These are phyloP conservation scores for Phytophthora pisi DNA, from an alignment of 352 stramenopile genomes.

Conservation along the genomic window DNA sequence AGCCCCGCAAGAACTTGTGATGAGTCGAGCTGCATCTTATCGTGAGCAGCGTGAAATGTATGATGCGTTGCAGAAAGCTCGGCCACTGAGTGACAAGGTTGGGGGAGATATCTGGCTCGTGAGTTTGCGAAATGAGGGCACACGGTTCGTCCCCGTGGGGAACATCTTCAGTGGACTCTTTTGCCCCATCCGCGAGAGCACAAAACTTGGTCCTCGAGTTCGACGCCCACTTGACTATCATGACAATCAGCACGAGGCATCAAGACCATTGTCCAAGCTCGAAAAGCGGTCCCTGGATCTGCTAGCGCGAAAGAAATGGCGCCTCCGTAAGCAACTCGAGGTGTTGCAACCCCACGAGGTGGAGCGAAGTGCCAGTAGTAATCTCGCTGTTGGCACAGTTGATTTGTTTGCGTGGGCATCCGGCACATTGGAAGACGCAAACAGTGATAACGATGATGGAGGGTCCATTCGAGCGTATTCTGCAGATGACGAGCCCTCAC, in stretches of 20 bases:
- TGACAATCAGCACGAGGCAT: conserved; percentile 7
- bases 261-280: conserved; percentile 41
- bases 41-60: conserved; percentile 91
- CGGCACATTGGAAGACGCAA: conserved; percentile 6
- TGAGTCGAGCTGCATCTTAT: conserved; percentile 84
- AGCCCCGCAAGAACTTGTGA: conserved; percentile 78
- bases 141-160: conserved; percentile 87
- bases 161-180: conserved; percentile 94
- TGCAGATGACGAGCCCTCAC: conserved; percentile 13
- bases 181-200: conserved; percentile 84
- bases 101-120: conserved; percentile 91
- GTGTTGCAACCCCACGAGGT: conserved; percentile 70
- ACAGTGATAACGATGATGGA: conserved; percentile 6
- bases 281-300: conserved; percentile 62
- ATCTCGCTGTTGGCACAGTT: conserved; percentile 55
- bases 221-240: conserved; percentile 68
- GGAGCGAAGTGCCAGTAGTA: conserved; percentile 49
- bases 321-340: conserved; percentile 72
- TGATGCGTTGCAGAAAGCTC: conserved; percentile 88
- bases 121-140: conserved; percentile 83
- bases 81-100: conserved; percentile 87
- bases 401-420: conserved; percentile 82
- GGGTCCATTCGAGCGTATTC: conserved; percentile 14
- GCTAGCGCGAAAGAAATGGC: conserved; percentile 65
- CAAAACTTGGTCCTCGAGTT: conserved; percentile 54